Evolutionary conservation across 306 rosid genomes (phyloP).

Genomic region (Datisca glomerata): DNA sequence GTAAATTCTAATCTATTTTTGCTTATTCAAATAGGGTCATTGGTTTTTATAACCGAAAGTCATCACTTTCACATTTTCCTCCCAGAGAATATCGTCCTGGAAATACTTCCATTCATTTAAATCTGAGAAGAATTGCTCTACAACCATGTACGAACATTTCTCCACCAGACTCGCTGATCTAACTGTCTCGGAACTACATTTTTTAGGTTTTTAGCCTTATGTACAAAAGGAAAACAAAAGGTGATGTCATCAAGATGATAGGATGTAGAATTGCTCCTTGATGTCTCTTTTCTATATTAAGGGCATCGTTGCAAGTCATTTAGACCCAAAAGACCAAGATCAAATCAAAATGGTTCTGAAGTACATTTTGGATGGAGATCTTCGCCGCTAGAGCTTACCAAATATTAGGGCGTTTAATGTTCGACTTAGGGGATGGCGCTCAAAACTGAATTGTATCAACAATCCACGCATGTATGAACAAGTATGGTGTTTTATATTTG

Average conservation of each 20-base stretch:
- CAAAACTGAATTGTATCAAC: slow-evolving; percentile 52
- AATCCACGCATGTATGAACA: slow-evolving; percentile 74
- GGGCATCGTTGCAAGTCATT: slow-evolving; percentile 30
- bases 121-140: slow-evolving; percentile 69
- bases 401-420: slow-evolving; percentile 38
- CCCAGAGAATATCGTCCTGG: slow-evolving; percentile 24
- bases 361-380: slow-evolving; percentile 66
- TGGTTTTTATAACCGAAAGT: slow-evolving; percentile 69
- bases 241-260: too few relatives aligned
- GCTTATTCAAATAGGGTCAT: slow-evolving; percentile 40
- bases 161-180: slow-evolving; percentile 23
- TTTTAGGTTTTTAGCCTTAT: neutral
- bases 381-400: slow-evolving; percentile 52
- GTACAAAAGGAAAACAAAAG: too few relatives aligned
- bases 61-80: slow-evolving; percentile 31
- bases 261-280: too few relatives aligned
- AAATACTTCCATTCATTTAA: slow-evolving; percentile 36
- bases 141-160: slow-evolving; percentile 69
- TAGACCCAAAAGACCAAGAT: slow-evolving; percentile 36
- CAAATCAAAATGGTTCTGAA: slow-evolving; percentile 47
- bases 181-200: slow-evolving; percentile 7
- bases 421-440: slow-evolving; percentile 59
- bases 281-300: slow-evolving; percentile 10
- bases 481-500: slow-evolving; percentile 38
- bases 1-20: neutral